Conservation (phyloP, 306 rosid genomes). For the Alnus rubra region DNA sequence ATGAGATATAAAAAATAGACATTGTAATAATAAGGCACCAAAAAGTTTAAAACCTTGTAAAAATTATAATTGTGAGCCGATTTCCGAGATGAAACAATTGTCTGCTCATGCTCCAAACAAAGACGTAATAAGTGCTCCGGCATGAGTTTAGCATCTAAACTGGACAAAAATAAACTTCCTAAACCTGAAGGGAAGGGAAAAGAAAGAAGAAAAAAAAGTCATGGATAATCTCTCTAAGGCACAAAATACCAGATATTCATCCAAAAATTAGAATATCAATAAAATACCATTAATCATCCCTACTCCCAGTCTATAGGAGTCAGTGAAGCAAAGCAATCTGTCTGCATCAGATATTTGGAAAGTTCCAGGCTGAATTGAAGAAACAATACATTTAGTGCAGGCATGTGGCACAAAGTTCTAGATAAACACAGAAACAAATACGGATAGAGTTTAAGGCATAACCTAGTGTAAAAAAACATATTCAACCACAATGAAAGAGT, state of each 20-base stretch:
- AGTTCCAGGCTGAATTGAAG: slow-evolving; percentile 60
- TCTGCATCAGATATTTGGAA: slow-evolving; percentile 56
- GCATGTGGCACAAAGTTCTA: not conserved
- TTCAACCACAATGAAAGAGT: not conserved
- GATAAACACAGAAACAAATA: not conserved
- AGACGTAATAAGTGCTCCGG: slow-evolving; percentile 81
- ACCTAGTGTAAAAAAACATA: not conserved
- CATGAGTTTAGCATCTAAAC: slow-evolving; percentile 65
- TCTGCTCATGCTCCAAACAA: slow-evolving; percentile 61
- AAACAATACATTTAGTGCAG: slow-evolving; percentile 12
- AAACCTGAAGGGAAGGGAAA: slow-evolving; percentile 42
- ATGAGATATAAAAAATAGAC: slow-evolving; percentile 7
- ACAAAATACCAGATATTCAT: not conserved
- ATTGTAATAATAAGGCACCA: slow-evolving; percentile 1
- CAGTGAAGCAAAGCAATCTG: slow-evolving; percentile 53
- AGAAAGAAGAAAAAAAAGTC: slow-evolving; percentile 1
- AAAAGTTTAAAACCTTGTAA: slow-evolving; percentile 63
- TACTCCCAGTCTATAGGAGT: slow-evolving; percentile 66
- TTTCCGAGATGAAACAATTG: slow-evolving; percentile 42
- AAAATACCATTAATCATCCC: slow-evolving; percentile 63
- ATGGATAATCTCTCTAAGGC: not conserved
- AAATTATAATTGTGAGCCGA: slow-evolving; percentile 58
- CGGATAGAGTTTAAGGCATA: not conserved
- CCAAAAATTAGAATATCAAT: not conserved
- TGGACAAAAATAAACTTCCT: slow-evolving; percentile 45